phyloP scores from a whole-genome alignment of 2,329 filamentous ascomycete species.

The Incumbomyces lentus region DNA sequence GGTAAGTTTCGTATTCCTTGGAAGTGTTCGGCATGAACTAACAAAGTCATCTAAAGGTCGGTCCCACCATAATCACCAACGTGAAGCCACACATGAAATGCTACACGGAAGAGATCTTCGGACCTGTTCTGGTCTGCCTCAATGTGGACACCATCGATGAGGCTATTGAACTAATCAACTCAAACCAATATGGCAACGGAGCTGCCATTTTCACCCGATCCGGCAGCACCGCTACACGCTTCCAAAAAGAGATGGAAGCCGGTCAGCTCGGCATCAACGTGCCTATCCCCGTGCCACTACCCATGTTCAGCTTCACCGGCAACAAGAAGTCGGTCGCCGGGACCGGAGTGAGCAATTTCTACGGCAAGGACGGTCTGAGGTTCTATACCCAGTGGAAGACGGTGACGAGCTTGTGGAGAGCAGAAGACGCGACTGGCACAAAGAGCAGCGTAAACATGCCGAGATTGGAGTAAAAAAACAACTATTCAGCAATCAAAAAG shows the following conservation, averaged over 20 bases:
- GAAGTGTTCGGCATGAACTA: background rate
- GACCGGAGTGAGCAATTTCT: conserved; percentile 86
- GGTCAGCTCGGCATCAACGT: conserved; percentile 60
- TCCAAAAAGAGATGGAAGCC: conserved; percentile 57
- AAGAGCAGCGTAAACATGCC: conserved; percentile 90
- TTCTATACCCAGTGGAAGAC: conserved; percentile 99
- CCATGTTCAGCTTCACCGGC: conserved; percentile 56
- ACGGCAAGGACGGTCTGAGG: conserved; percentile 80
- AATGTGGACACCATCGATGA: conserved; percentile 51
- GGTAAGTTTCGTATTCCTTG: conserved; percentile 32
- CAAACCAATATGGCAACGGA: conserved; percentile 58
- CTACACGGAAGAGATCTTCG: conserved; percentile 59
- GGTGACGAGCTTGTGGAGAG: conserved; percentile 83
- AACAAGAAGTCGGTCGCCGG: conserved; percentile 88
- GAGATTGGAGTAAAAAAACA: conserved; percentile 23
- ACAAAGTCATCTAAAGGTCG: conserved; percentile 34
- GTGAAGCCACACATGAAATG: conserved; percentile 56
- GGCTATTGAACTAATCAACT: conserved; percentile 54
- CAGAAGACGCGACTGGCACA: conserved; percentile 70
- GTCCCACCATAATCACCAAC: conserved; percentile 55
- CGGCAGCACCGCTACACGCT: conserved; percentile 49
- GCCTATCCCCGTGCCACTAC: conserved; percentile 52
- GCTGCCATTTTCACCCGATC: conserved; percentile 51
- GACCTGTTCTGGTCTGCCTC: conserved; percentile 54
- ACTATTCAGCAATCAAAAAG: too few species aligned